These are phyloP conservation scores for Saposhnikovia divaricata DNA, from an alignment of 129 eudicot genomes.

Conservation along the genomic window DNA sequence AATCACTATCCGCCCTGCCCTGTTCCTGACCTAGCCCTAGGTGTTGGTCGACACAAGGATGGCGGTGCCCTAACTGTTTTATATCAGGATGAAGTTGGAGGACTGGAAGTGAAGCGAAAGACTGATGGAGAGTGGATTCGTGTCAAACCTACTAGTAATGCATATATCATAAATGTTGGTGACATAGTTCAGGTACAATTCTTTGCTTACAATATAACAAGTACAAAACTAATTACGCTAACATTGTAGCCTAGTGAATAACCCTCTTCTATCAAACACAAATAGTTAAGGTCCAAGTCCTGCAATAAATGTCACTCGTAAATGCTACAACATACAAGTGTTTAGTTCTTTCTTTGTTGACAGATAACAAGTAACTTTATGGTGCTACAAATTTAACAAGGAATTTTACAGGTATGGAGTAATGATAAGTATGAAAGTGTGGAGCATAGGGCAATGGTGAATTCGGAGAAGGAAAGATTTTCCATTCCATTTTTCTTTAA, in stretches of 20 bases:
- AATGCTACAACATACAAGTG: background rate
- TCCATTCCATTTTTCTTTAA: conserved; percentile 66
- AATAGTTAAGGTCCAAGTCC: too few species aligned
- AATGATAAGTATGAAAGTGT: conserved; percentile 78
- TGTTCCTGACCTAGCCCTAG: conserved; percentile 57
- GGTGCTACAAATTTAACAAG: background rate
- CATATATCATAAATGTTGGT: conserved; percentile 66
- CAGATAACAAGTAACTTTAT: background rate
- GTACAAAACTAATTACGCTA: background rate
- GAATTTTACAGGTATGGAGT: conserved; percentile 48
- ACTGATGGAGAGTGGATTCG: conserved; percentile 65
- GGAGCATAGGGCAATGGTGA: conserved; percentile 68
- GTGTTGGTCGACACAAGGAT: conserved; percentile 79
- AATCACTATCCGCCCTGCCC: conserved; percentile 71
- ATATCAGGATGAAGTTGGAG: conserved; percentile 78
- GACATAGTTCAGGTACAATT: conserved; percentile 69
- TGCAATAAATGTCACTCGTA: too few species aligned
- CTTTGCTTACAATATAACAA: background rate
- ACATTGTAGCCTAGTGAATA: background rate
- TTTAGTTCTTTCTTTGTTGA: background rate
- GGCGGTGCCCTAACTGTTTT: conserved; percentile 55
- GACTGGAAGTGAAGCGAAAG: conserved; percentile 61
- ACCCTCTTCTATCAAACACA: too few species aligned
- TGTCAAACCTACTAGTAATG: conserved; percentile 56
- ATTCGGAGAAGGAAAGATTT: conserved; percentile 60